Percentiles rank a stretch among this genome's conserved stretches.
Evolutionary conservation across 2,329 filamentous ascomycete species (phyloP).

Genomic region (Gnomoniopsis sp.): DNA sequence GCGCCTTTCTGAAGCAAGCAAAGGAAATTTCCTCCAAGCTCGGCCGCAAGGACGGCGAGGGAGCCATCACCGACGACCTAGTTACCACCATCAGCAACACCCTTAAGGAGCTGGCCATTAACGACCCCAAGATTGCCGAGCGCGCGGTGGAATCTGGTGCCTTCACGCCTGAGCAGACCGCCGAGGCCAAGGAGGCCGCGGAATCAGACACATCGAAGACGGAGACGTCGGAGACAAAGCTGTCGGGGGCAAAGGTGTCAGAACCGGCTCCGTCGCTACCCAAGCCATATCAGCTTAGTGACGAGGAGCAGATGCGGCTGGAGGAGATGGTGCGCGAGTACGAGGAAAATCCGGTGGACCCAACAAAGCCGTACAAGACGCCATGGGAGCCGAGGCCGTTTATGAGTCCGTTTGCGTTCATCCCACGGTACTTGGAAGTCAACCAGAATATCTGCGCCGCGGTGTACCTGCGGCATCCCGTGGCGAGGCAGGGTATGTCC

Average conservation of each 20-base stretch:
- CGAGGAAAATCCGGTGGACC: slow-evolving; percentile 73
- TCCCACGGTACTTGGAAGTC: slow-evolving; percentile 93
- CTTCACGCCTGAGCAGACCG: slow-evolving; percentile 21
- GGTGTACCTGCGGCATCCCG: slow-evolving; percentile 91
- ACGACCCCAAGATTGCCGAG: slow-evolving; percentile 17
- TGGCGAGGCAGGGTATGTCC: slow-evolving; percentile 74
- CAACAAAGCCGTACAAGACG: slow-evolving; percentile 78
- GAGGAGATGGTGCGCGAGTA: slow-evolving; percentile 57
- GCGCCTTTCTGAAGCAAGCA: slow-evolving; percentile 65
- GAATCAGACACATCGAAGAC: slow-evolving; percentile 4
- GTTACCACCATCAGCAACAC: slow-evolving; percentile 53
- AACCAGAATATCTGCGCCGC: slow-evolving; percentile 96
- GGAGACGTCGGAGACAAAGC: neutral
- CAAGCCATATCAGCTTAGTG: slow-evolving; percentile 28
- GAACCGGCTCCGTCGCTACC: neutral
- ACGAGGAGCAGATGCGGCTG: slow-evolving; percentile 52
- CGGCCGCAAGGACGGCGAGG: slow-evolving; percentile 29
- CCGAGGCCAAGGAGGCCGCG: slow-evolving; percentile 3
- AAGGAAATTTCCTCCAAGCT: slow-evolving; percentile 60
- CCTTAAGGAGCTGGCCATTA: slow-evolving; percentile 43
- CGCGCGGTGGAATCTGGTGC: slow-evolving; percentile 10
- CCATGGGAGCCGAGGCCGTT: slow-evolving; percentile 85
- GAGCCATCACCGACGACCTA: slow-evolving; percentile 38
- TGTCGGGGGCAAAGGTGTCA: neutral
- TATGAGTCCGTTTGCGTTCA: slow-evolving; percentile 91